Conservation (phyloP, 768 basidiomycete species). For the Grammothele lineata region DNA sequence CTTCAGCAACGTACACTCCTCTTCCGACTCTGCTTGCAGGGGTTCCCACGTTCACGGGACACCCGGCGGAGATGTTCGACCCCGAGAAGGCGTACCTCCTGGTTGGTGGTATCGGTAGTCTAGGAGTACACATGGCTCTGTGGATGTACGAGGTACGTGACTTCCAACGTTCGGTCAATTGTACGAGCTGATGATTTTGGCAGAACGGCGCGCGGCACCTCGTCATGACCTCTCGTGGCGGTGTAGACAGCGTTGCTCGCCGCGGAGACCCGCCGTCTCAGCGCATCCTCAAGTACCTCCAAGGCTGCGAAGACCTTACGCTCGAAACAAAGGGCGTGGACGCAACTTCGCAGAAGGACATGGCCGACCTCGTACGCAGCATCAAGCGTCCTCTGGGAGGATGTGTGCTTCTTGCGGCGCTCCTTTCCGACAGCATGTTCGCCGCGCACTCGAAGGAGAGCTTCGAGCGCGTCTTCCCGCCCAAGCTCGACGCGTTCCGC, state of each 20-base stretch:
- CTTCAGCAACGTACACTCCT: too few species aligned
- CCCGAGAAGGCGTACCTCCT: slow-evolving; percentile 32
- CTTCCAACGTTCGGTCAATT: too few species aligned
- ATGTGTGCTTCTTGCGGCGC: slow-evolving; percentile 14
- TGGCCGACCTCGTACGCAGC: background rate
- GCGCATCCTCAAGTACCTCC: slow-evolving; percentile 10
- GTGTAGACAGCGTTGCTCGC: slow-evolving; percentile 1
- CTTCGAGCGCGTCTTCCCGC: slow-evolving; percentile 3
- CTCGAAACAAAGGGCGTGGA: slow-evolving; percentile 7
- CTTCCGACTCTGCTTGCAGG: background rate
- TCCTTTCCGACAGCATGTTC: slow-evolving; percentile 14
- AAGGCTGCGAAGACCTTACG: slow-evolving; percentile 2
- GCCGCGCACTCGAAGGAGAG: slow-evolving; percentile 9
- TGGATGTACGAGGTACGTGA: slow-evolving; percentile 37
- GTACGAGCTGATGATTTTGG: too few species aligned
- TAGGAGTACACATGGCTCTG: slow-evolving; percentile 34
- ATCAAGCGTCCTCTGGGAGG: slow-evolving; percentile 12
- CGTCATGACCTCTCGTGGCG: slow-evolving; percentile 17
- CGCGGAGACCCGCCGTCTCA: background rate
- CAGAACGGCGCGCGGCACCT: slow-evolving; percentile 22
- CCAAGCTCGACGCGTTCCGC: slow-evolving; percentile 10
- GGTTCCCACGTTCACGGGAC: background rate
- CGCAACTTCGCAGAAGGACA: slow-evolving; percentile 2
- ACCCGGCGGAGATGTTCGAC: slow-evolving; percentile 19
- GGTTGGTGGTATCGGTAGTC: slow-evolving; percentile 36